phyloP scores from a whole-genome alignment of 805 yeast genomes.

The Priceomyces carsonii region DNA sequence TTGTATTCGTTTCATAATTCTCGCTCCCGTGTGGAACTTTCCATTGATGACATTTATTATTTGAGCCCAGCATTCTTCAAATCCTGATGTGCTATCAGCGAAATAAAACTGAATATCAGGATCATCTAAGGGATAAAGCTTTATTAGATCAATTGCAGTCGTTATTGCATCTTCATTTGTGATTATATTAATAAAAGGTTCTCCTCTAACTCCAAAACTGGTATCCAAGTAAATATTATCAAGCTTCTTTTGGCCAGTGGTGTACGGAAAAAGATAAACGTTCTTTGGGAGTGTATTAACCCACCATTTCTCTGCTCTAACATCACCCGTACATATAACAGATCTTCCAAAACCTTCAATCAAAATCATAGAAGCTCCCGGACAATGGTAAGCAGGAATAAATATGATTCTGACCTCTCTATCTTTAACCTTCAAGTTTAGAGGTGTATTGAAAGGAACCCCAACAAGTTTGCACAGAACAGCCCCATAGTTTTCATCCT shows the following conservation, averaged over 20 bases:
- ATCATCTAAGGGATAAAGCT: constrained; percentile 41
- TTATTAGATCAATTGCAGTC: constrained; percentile 31
- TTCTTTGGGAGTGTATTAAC: constrained; percentile 31
- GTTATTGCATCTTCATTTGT: constrained; percentile 44
- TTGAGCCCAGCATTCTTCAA: constrained; percentile 54
- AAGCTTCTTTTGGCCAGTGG: constrained; percentile 27
- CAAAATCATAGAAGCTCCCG: constrained; percentile 58
- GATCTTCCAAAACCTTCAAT: constrained; percentile 33
- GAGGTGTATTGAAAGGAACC: constrained; percentile 19
- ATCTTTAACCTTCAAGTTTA: constrained; percentile 16
- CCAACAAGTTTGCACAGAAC: constrained; percentile 19
- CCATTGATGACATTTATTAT: constrained; percentile 25
- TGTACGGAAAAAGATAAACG: constrained; percentile 44
- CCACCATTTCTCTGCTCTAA: constrained; percentile 59
- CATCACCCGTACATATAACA: constrained; percentile 57
- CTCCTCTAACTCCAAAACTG: constrained; percentile 50
- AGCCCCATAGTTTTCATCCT: constrained; percentile 15
- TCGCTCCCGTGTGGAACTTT: constrained; percentile 9
- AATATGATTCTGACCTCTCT: constrained; percentile 35
- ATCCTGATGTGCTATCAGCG: constrained; percentile 45
- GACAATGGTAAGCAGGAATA: constrained; percentile 57
- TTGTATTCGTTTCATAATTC: background rate
- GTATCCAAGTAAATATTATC: constrained; percentile 56
- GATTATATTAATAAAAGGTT: constrained; percentile 48
- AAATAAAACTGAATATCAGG: constrained; percentile 42